phyloP scores from a whole-genome alignment of 1,284 basidiomycete species.

The Microbotryum scabiosae region DNA sequence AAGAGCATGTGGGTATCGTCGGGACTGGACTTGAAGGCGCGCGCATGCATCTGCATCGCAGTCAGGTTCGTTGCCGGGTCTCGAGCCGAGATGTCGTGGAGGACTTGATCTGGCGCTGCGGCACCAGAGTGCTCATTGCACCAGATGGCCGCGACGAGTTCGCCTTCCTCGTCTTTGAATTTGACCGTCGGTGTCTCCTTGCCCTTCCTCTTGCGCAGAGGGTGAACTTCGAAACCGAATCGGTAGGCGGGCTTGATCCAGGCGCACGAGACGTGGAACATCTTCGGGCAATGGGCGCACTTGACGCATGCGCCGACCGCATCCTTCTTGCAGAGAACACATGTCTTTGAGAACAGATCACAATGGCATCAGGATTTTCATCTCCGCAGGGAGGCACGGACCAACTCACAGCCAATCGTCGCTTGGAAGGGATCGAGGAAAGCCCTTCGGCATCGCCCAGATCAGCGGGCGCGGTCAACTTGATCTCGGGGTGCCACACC shows the following conservation, averaged over 20 bases:
- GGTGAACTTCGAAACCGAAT: constrained; percentile 83
- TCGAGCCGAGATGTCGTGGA: constrained; percentile 18
- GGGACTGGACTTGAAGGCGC: constrained; percentile 55
- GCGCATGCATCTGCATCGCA: constrained; percentile 34
- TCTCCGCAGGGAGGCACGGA: not conserved
- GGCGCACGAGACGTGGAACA: constrained; percentile 84
- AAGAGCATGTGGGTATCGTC: constrained; percentile 58
- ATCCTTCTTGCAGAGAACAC: constrained; percentile 52
- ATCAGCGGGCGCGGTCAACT: constrained; percentile 57
- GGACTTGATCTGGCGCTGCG: constrained; percentile 9
- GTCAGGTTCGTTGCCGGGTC: constrained; percentile 24
- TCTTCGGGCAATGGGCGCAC: constrained; percentile 69
- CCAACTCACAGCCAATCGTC: constrained; percentile 37
- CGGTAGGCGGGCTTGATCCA: constrained; percentile 63
- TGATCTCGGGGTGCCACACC: constrained; percentile 73
- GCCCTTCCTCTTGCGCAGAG: constrained; percentile 56
- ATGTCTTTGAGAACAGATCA: constrained; percentile 45
- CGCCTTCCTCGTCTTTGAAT: constrained; percentile 63
- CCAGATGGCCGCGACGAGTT: not conserved
- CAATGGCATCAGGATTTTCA: constrained; percentile 5
- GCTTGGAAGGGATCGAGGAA: constrained; percentile 52
- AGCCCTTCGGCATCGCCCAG: constrained; percentile 80
- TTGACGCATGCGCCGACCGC: constrained; percentile 68
- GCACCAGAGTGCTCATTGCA: not conserved
- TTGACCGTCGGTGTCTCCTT: constrained; percentile 58